A percentile compares a stretch with the other conserved stretches of the same genome.
phyloP scores from a whole-genome alignment of 352 stramenopile genomes.

The Pythium utonaiense region DNA sequence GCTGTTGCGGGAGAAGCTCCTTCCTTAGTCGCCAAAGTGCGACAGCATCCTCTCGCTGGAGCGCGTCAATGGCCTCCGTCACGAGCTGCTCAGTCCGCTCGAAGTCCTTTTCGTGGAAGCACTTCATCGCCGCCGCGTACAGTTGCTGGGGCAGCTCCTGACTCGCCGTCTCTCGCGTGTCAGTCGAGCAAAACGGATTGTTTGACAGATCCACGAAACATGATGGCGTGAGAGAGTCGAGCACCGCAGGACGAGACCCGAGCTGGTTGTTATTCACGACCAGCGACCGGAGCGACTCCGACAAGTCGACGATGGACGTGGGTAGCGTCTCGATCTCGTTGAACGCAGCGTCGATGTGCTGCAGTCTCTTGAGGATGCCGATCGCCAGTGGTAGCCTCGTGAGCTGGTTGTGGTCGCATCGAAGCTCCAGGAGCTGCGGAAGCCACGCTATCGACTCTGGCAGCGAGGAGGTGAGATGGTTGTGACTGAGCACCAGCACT shows the following conservation, averaged over 20 bases:
- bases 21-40: conserved; percentile 19
- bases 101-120: conserved; percentile 31
- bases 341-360: conserved; percentile 40
- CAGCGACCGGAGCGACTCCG: conserved; percentile 32
- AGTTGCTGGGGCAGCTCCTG: conserved; percentile 12
- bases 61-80: conserved; percentile 24
- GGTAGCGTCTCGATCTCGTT: conserved; percentile 46
- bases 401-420: conserved; percentile 39
- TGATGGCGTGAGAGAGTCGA: conserved; percentile 11
- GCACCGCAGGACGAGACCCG: conserved; percentile 23
- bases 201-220: conserved; percentile 61
- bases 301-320: conserved; percentile 43
- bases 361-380: conserved; percentile 31
- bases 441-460: conserved; percentile 40
- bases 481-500: conserved; percentile 38
- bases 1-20: conserved; percentile 24
- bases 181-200: conserved; percentile 47
- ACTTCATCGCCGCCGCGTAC: conserved; percentile 25
- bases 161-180: neutral
- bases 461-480: conserved; percentile 32
- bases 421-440: conserved; percentile 29
- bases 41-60: conserved; percentile 7
- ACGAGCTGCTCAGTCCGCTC: conserved; percentile 28
- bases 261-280: conserved; percentile 51
- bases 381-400: conserved; percentile 32